Percentiles rank a stretch among this genome's conserved stretches.
Evolutionary conservation across 2,329 filamentous ascomycete species (phyloP).

Genomic region (Fusarium phyllophilum): DNA sequence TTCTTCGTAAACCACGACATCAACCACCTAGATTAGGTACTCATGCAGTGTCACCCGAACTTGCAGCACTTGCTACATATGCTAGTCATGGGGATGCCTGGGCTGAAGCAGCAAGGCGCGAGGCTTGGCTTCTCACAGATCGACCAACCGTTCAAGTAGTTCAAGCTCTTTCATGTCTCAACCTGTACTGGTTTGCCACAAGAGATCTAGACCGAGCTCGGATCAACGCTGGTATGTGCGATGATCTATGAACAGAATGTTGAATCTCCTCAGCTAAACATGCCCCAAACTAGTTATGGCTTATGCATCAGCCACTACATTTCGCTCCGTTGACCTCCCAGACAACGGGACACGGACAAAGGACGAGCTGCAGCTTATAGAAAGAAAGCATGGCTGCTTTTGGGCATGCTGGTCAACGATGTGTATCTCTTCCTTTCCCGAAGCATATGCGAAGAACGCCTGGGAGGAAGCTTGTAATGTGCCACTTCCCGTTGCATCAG

Average conservation of each 20-base stretch:
- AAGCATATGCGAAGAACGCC: neutral
- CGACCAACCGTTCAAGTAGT: neutral
- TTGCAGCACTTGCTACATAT: neutral
- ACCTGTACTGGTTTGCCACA: neutral
- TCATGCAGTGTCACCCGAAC: neutral
- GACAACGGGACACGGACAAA: rapidly evolving
- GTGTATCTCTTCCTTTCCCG: neutral
- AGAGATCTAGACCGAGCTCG: neutral
- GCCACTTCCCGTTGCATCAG: neutral
- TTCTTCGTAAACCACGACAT: neutral
- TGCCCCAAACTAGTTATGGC: neutral
- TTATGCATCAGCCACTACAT: neutral
- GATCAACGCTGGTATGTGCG: neutral
- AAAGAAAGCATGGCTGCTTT: neutral
- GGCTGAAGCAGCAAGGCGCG: neutral
- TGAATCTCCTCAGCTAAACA: neutral
- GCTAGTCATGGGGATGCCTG: neutral
- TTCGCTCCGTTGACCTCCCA: neutral
- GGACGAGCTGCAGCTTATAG: neutral
- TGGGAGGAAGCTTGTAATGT: neutral
- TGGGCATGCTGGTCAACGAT: neutral
- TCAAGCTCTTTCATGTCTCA: neutral
- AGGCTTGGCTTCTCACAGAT: neutral
- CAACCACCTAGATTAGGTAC: neutral
- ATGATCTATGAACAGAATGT: rapidly evolving